Evolutionary conservation across 192 early-diverging fungal species (phyloP).

Genomic region (Martensiomyces pterosporus): DNA sequence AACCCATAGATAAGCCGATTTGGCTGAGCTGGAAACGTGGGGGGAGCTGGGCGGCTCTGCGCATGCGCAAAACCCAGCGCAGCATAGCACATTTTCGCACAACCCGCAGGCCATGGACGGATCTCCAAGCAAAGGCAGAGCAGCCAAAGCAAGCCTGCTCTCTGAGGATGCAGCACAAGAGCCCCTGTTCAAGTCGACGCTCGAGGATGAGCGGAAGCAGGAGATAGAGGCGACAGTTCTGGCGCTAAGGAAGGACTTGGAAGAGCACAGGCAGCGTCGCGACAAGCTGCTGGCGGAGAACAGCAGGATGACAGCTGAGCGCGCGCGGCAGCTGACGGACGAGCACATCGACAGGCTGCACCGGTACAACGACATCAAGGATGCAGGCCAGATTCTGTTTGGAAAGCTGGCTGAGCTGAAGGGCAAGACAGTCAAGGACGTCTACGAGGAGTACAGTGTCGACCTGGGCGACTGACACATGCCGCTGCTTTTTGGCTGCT

Average conservation of each 20-base stretch:
- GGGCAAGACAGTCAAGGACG: slow-evolving; percentile 43
- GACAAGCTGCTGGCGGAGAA: slow-evolving; percentile 10
- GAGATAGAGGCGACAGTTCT: slow-evolving; percentile 18
- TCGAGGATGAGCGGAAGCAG: slow-evolving; percentile 13
- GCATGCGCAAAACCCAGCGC: no score
- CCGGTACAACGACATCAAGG: slow-evolving; percentile 47
- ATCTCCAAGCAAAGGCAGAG: slow-evolving; percentile 16
- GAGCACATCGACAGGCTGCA: slow-evolving; percentile 39
- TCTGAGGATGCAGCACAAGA: background rate
- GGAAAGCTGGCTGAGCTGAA: slow-evolving; percentile 45
- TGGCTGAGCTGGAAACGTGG: no score
- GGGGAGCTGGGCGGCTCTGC: no score
- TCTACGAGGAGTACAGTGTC: slow-evolving; percentile 32
- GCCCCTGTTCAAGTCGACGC: slow-evolving; percentile 4
- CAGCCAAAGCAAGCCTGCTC: slow-evolving; percentile 3
- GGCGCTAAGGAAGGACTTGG: slow-evolving; percentile 13
- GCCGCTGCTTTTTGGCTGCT: no score
- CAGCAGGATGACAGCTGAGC: slow-evolving; percentile 16
- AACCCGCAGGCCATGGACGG: slow-evolving; percentile 16
- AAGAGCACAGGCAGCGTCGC: slow-evolving; percentile 6
- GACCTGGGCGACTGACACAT: slow-evolving; percentile 12
- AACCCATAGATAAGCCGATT: slow-evolving; percentile 13
- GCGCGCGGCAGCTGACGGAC: slow-evolving; percentile 26
- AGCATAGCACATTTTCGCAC: no score
- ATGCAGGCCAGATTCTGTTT: slow-evolving; percentile 43